These are phyloP conservation scores for Mycena kentingensis DNA, from an alignment of 768 basidiomycete species.

Conservation along the genomic window DNA sequence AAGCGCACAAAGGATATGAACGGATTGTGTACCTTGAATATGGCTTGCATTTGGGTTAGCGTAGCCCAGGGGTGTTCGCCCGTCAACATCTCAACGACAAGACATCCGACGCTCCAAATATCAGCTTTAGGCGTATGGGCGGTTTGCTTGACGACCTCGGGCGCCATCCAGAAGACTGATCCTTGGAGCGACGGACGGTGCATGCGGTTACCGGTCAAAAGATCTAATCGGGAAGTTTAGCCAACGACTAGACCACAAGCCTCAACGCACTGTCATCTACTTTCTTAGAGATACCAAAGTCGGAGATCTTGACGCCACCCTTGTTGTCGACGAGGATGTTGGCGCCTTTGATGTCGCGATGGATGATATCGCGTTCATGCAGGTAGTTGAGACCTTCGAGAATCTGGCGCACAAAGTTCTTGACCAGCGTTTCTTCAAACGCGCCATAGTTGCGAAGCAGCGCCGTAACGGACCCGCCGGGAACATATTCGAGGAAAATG, in stretches of 20 bases:
- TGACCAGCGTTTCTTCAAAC: constrained; percentile 89
- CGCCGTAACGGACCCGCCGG: constrained; percentile 91
- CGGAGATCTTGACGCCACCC: constrained; percentile 95
- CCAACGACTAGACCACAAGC: not conserved
- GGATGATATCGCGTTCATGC: constrained; percentile 92
- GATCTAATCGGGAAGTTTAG: constrained; percentile 31
- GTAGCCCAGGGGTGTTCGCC: constrained; percentile 96
- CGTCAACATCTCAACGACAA: constrained; percentile 96
- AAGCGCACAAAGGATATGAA: not conserved
- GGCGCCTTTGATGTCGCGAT: constrained; percentile 98
- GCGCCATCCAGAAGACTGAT: constrained; percentile 99
- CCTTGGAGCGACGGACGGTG: constrained; percentile 95
- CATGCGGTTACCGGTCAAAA: constrained; percentile 62
- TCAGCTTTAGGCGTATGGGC: constrained; percentile 90
- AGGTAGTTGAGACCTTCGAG: constrained; percentile 86
- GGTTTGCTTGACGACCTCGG: constrained; percentile 96
- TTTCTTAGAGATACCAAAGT: constrained; percentile 97
- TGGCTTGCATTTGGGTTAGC: constrained; percentile 98
- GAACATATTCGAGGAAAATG: constrained; percentile 97
- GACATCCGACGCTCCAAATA: constrained; percentile 94
- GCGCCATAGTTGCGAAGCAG: constrained; percentile 89
- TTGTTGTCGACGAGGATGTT: constrained; percentile 99
- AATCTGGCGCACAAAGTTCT: constrained; percentile 92
- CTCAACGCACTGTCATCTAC: constrained; percentile 85
- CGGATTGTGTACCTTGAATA: constrained; percentile 74